phyloP scores from a whole-genome alignment of 495 filamentous ascomycete genomes.

The Aspergillus affinis region DNA sequence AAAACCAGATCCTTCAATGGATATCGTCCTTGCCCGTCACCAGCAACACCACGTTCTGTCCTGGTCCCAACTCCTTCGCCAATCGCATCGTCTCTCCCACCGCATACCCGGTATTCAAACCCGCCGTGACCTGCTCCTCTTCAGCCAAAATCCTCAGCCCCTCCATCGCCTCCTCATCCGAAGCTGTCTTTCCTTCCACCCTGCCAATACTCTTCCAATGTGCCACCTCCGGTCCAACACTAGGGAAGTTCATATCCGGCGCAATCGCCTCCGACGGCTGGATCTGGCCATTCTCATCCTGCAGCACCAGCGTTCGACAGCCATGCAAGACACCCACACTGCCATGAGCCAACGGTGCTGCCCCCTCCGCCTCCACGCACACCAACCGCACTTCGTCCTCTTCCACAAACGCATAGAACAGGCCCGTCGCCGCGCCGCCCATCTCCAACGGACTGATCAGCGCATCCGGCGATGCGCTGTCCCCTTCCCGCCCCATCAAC shows the following conservation, averaged over 20 bases:
- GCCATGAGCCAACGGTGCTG: conserved; percentile 29
- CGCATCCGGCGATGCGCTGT: too few relatives aligned
- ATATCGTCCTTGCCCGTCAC: conserved; percentile 25
- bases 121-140: conserved; percentile 31
- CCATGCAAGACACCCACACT: conserved; percentile 35
- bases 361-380: conserved; percentile 28
- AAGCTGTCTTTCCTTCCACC: conserved; percentile 30
- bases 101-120: conserved; percentile 37
- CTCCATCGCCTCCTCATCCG: conserved; percentile 34
- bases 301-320: conserved; percentile 31
- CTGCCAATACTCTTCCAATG: conserved; percentile 34
- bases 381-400: conserved; percentile 20
- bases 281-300: conserved; percentile 35
- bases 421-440: conserved; percentile 29
- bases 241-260: conserved; percentile 35
- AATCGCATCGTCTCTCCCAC: conserved; percentile 25
- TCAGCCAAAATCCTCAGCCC: conserved; percentile 30
- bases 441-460: conserved; percentile 31
- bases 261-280: conserved; percentile 32
- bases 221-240: conserved; percentile 34
- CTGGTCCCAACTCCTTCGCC: conserved; percentile 30
- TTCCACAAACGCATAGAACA: conserved; percentile 33
- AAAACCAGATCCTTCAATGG: neutral
- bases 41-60: conserved; percentile 36
- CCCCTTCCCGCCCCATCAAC: too few relatives aligned